Base-by-base conservation (phyloP, 2,329 filamentous ascomycete species). In the Lachnellula cervina region DNA sequence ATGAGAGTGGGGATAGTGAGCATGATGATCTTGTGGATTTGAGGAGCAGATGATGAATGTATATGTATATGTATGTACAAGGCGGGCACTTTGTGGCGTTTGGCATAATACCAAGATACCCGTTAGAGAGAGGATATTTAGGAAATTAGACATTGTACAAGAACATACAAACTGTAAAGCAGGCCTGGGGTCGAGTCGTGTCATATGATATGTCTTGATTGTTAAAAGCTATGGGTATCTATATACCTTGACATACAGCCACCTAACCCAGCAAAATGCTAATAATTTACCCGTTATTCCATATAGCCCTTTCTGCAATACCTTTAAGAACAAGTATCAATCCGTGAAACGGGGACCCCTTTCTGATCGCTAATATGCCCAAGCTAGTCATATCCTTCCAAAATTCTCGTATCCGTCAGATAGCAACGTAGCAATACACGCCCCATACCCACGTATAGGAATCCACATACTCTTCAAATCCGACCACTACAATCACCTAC, bases 71-170 rank as follows among this genome's bases (percentile, higher is more conserved):
- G 21, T 23, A 23, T 14, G 23, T 17, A 7, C 23, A 11, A 23
- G 14, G 4, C n/a, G 13, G 11, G 23, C 17, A n/a, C 1, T 8
- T 16, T 25, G 21, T 47, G 9, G 17, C 8, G 44, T 21, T 89
- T 86, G 57, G 89, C 87, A 1, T 86, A 77, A 64, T 83, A 82
- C 65, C 89, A 86, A 75, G 87, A 87, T 37, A 77, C 77, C 8
- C 75, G 75, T 0, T 75, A 3, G 72, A 51, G 49, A 43, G 17
- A 1, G 75, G 75, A 38, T 73, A 74, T 57, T 77, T 79, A 9
- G 78, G 80, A 73, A 25, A 28, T 28, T 32, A 47, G 44, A 32
- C 4, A 21, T 9, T 25, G 21, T 47, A 34, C 14, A 47, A 14
- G 14, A 47, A 47, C 11, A 47, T 47, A 47, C 16, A 17, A 13